phyloP scores from a whole-genome alignment of 176 grass and related monocot genomes.

The Cymbopogon citratus region DNA sequence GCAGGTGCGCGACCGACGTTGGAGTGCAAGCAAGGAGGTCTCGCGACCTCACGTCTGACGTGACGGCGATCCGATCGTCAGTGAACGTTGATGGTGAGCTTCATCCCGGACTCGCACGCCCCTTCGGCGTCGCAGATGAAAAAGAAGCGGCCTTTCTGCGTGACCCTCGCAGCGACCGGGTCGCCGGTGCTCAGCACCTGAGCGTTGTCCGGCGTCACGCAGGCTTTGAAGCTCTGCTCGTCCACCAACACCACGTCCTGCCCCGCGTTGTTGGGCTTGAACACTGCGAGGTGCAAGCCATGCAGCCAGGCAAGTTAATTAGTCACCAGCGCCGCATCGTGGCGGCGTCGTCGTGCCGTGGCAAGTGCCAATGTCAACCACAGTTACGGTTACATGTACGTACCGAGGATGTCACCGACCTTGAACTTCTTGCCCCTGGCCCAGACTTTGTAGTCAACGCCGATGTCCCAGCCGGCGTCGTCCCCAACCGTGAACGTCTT shows the following conservation, averaged over 20 bases:
- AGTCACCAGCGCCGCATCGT: too few relatives aligned
- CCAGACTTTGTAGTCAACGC: conserved; percentile 27
- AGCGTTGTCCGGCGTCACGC: neutral
- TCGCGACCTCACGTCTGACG: too few relatives aligned
- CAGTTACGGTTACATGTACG: neutral
- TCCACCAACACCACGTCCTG: conserved; percentile 22
- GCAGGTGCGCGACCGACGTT: too few relatives aligned
- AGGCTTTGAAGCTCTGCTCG: neutral
- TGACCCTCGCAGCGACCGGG: neutral
- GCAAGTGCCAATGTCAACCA: neutral
- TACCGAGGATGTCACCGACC: conserved; percentile 42
- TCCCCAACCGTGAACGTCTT: conserved; percentile 17
- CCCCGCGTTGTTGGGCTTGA: conserved; percentile 9
- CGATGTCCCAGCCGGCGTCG: conserved; percentile 25
- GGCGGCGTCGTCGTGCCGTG: too few relatives aligned
- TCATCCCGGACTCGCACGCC: conserved; percentile 26
- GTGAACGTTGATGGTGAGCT: conserved; percentile 32
- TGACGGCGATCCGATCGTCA: neutral
- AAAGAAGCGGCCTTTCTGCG: neutral
- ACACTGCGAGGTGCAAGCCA: neutral
- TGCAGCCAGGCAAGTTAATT: too few relatives aligned
- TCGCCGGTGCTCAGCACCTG: conserved; percentile 9
- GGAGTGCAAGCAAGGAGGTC: too few relatives aligned
- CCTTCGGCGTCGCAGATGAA: conserved; percentile 34
- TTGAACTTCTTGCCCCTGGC: conserved; percentile 36